Conservation (phyloP, 2,329 filamentous ascomycete genomes). For the Mycocentrospora acerina region DNA sequence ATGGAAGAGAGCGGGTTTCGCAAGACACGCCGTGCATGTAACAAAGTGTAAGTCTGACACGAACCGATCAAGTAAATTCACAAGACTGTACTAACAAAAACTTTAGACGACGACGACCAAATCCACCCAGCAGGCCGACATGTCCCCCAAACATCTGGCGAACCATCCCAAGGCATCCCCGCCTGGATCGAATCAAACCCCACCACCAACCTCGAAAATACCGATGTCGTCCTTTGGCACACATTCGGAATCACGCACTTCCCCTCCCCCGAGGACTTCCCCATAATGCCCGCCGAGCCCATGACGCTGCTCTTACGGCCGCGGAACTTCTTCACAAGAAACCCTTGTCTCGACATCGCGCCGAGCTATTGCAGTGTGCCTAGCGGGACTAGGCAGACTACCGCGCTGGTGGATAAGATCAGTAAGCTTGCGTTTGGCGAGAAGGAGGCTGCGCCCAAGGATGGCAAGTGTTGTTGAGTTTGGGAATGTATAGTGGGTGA, state of each 20-base stretch:
- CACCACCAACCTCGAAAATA: slow-evolving; percentile 70
- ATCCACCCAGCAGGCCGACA: slow-evolving; percentile 84
- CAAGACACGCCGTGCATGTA: slow-evolving; percentile 82
- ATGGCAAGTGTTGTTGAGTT: no score
- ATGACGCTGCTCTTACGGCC: slow-evolving; percentile 79
- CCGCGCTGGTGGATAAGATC: slow-evolving; percentile 51
- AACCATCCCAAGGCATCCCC: slow-evolving; percentile 71
- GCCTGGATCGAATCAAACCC: slow-evolving; percentile 74
- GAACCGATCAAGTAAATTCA: neutral
- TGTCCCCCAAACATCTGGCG: slow-evolving; percentile 83
- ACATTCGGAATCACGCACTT: slow-evolving; percentile 91
- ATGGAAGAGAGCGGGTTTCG: slow-evolving; percentile 88
- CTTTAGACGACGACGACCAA: slow-evolving; percentile 75
- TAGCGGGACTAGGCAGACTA: slow-evolving; percentile 62
- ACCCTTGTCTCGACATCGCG: slow-evolving; percentile 78
- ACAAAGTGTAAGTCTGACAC: slow-evolving; percentile 70
- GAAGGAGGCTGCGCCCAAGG: slow-evolving; percentile 23
- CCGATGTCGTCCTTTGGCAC: slow-evolving; percentile 88
- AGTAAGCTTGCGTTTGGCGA: slow-evolving; percentile 52
- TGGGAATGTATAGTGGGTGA: no score
- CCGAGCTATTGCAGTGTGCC: slow-evolving; percentile 74
- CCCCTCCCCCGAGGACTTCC: slow-evolving; percentile 86
- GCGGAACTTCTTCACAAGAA: slow-evolving; percentile 78
- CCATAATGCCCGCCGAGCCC: slow-evolving; percentile 80
- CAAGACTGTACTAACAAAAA: slow-evolving; percentile 6